Conservation (phyloP, 257 asterid species). For the Lycium ferocissimum region DNA sequence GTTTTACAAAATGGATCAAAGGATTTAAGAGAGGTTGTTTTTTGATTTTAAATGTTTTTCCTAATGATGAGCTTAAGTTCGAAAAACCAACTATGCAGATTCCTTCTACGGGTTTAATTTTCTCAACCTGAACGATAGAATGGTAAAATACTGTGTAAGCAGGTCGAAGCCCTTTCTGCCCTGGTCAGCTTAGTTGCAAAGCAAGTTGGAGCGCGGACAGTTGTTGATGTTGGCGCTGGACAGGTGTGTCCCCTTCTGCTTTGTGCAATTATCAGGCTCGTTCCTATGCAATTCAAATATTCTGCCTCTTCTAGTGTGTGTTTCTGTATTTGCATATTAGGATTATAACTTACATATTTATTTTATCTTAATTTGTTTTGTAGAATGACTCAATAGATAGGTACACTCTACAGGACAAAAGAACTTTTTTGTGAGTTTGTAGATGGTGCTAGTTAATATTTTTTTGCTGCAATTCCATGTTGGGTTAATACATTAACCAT, state of each 20-base stretch:
- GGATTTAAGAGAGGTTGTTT: neutral
- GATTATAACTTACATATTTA: neutral
- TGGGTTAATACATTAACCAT: neutral
- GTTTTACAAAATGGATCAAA: neutral
- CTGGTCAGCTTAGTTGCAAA: slow-evolving; percentile 62
- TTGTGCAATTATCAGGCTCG: neutral
- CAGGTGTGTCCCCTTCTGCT: slow-evolving; percentile 61
- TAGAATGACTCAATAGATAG: neutral
- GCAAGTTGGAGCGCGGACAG: slow-evolving; percentile 58
- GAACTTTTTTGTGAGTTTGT: neutral
- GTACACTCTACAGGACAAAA: neutral
- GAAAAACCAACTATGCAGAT: neutral
- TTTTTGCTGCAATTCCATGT: neutral
- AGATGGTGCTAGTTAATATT: neutral
- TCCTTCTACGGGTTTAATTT: neutral
- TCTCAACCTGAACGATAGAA: neutral
- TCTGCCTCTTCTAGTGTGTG: neutral
- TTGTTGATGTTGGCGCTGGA: slow-evolving; percentile 93
- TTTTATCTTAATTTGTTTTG: neutral
- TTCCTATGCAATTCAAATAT: neutral
- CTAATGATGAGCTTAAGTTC: neutral
- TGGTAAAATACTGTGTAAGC: slow-evolving; percentile 38
- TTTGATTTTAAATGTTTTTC: neutral
- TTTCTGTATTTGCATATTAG: neutral
- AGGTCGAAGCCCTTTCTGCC: slow-evolving; percentile 84